phyloP scores from a whole-genome alignment of 352 stramenopile species.

The Phytophthora colocasiae region DNA sequence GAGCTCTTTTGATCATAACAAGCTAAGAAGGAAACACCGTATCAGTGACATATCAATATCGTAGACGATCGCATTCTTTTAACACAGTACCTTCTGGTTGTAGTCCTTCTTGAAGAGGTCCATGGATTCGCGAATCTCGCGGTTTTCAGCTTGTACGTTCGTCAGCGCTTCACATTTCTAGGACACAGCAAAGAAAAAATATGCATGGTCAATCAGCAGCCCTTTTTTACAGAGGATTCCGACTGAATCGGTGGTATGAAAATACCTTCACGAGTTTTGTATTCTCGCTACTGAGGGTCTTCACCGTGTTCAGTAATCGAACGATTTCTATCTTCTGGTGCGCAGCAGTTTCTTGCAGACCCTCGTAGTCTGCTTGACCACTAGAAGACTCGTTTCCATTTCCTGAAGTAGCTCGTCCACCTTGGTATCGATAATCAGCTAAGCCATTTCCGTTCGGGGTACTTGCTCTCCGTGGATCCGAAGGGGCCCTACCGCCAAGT shows the following conservation, averaged over 20 bases:
- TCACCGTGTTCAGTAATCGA: slow-evolving; percentile 82
- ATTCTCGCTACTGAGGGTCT: slow-evolving; percentile 87
- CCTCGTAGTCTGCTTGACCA: slow-evolving; percentile 42
- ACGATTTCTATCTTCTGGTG: slow-evolving; percentile 88
- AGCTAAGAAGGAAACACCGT: slow-evolving; percentile 46
- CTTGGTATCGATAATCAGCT: slow-evolving; percentile 24
- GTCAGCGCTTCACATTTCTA: slow-evolving; percentile 83
- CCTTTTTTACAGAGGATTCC: background rate
- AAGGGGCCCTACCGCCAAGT: slow-evolving; percentile 49
- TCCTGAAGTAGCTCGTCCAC: slow-evolving; percentile 5
- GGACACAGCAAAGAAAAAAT: background rate
- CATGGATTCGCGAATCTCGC: slow-evolving; percentile 82
- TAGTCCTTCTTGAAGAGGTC: slow-evolving; percentile 88
- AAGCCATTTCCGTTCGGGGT: slow-evolving; percentile 26
- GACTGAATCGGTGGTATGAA: background rate
- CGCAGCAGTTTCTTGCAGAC: slow-evolving; percentile 60
- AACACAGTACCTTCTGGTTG: slow-evolving; percentile 79
- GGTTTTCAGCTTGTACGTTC: slow-evolving; percentile 79
- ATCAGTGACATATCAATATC: too few species aligned
- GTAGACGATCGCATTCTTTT: too few species aligned
- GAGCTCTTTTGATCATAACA: slow-evolving; percentile 88
- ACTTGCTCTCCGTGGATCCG: slow-evolving; percentile 37
- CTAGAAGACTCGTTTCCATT: slow-evolving; percentile 4
- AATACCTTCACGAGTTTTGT: slow-evolving; percentile 83
- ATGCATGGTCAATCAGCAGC: slow-evolving; percentile 1